phyloP scores from a whole-genome alignment of 2,329 filamentous ascomycete species.

The Pseudocercospora ulei region DNA sequence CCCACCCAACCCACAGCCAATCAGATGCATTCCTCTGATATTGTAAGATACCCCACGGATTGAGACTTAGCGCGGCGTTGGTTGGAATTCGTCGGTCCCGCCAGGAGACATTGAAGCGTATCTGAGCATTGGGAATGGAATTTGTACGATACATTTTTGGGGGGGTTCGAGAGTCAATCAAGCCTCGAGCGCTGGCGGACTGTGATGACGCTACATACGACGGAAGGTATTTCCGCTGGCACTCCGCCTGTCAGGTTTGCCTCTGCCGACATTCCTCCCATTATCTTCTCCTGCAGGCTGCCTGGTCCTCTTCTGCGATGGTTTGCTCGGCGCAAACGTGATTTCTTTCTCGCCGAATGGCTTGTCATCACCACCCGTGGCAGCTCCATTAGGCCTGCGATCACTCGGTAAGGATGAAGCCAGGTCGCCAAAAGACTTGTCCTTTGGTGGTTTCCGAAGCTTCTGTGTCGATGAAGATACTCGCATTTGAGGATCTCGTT shows the following conservation, averaged over 20 bases:
- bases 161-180: no score
- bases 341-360: conserved; percentile 52
- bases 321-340: conserved; percentile 59
- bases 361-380: conserved; percentile 25
- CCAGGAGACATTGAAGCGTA: no score
- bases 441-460: conserved; percentile 38
- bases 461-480: conserved; percentile 44
- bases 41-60: no score
- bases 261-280: conserved; percentile 26
- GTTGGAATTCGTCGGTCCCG: no score
- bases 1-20: no score
- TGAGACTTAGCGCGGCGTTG: no score
- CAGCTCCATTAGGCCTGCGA: conserved; percentile 25
- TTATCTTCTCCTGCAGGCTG: conserved; percentile 26
- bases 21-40: no score
- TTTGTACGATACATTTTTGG: conserved; percentile 1
- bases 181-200: no score
- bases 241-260: conserved; percentile 53
- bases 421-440: conserved; percentile 51
- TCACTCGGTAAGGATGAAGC: conserved; percentile 36
- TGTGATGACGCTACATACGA: conserved; percentile 50
- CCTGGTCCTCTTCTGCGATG: conserved; percentile 33
- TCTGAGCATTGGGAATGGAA: no score
- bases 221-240: conserved; percentile 69
- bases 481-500: conserved; percentile 45